These are phyloP conservation scores for Jaenimonas drosophilae DNA, from an alignment of 208 protist genomes.

Conservation along the genomic window DNA sequence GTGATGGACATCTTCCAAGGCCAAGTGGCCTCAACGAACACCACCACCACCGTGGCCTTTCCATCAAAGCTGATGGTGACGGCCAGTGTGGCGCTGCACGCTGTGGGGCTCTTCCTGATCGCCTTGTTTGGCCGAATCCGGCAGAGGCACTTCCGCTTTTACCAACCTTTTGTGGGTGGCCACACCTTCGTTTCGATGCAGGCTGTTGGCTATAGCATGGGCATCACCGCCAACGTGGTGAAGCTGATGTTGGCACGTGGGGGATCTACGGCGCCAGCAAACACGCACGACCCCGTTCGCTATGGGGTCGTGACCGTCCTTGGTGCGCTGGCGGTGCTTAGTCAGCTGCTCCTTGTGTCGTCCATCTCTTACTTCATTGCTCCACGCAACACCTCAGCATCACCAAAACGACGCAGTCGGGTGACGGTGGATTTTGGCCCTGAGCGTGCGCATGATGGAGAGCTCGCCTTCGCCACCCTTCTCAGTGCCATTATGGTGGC, in stretches of 20 bases:
- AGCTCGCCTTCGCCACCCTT: slow-evolving; percentile 5
- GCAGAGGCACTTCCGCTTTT: slow-evolving; percentile 29
- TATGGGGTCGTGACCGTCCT: slow-evolving; percentile 56
- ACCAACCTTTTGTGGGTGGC: slow-evolving; percentile 61
- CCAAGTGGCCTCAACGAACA: slow-evolving; percentile 3
- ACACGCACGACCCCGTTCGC: slow-evolving; percentile 4
- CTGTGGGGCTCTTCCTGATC: slow-evolving; percentile 18
- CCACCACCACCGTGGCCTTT: slow-evolving; percentile 16
- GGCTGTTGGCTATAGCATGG: slow-evolving; percentile 29
- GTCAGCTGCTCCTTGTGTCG: slow-evolving; percentile 31
- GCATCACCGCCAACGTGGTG: slow-evolving; percentile 15
- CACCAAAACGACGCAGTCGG: slow-evolving; percentile 4
- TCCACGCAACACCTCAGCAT: not conserved
- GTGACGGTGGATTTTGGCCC: slow-evolving; percentile 6
- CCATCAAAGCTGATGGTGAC: slow-evolving; percentile 22
- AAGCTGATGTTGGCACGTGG: slow-evolving; percentile 22
- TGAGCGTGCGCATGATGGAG: not conserved
- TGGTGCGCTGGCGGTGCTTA: slow-evolving; percentile 22
- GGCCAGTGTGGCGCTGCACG: slow-evolving; percentile 21
- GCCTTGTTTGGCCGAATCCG: slow-evolving; percentile 28
- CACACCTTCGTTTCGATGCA: slow-evolving; percentile 61
- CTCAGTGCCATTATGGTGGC: slow-evolving; percentile 16
- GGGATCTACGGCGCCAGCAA: not conserved
- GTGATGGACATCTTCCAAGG: slow-evolving; percentile 64
- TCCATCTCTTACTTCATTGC: slow-evolving; percentile 58